Conservation (phyloP, 2,329 filamentous ascomycete genomes). For the Dryadomyces quercivorus region DNA sequence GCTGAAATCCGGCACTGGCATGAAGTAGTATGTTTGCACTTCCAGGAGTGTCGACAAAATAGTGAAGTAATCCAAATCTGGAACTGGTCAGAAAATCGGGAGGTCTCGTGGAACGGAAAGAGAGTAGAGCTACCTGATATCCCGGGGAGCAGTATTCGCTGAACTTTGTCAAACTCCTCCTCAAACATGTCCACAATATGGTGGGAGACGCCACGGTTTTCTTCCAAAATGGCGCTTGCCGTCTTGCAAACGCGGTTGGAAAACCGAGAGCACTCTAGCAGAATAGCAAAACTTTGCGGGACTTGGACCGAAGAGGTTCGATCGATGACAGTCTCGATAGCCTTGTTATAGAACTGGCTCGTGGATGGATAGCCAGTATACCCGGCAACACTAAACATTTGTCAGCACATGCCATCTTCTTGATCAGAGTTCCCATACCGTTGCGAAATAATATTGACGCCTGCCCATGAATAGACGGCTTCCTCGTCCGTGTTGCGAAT, state of each 20-base stretch:
- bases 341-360: constrained; percentile 32
- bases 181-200: constrained; percentile 35
- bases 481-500: constrained; percentile 36
- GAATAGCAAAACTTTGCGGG: constrained; percentile 30
- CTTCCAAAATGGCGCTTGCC: constrained; percentile 33
- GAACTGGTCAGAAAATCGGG: constrained; percentile 7
- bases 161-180: constrained; percentile 37
- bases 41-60: constrained; percentile 37
- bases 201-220: constrained; percentile 32
- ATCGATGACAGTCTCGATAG: constrained; percentile 32
- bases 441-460: constrained; percentile 39
- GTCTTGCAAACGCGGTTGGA: constrained; percentile 35
- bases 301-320: constrained; percentile 25
- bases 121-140: constrained; percentile 28
- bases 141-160: constrained; percentile 30
- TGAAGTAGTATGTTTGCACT: constrained; percentile 40
- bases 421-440: constrained; percentile 20
- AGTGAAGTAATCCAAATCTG: constrained; percentile 36
- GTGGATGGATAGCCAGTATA: constrained; percentile 34
- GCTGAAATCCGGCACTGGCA: constrained; percentile 27
- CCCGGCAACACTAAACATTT: constrained; percentile 19
- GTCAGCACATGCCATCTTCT: not conserved
- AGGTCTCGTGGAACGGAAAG: not conserved
- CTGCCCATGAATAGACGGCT: constrained; percentile 39
- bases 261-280: constrained; percentile 38